Evolutionary conservation across 192 early-diverging fungal genomes (phyloP).

Genomic region (Allomyces macrogynus): DNA sequence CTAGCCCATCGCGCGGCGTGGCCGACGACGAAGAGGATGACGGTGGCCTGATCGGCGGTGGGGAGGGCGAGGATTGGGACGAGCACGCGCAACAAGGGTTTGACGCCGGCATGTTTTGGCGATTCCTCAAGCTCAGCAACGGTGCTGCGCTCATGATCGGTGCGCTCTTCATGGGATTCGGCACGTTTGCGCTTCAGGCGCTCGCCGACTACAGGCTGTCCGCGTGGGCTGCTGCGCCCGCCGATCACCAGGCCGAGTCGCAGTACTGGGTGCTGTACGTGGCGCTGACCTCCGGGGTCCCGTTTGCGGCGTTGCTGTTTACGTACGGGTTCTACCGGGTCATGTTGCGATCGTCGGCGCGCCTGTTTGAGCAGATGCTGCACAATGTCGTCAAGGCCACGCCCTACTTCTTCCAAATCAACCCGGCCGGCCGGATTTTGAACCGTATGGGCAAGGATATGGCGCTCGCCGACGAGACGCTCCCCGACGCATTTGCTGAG

Average conservation of each 20-base stretch:
- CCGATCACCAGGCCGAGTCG: not conserved
- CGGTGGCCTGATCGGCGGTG: too few species aligned
- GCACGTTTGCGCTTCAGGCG: not conserved
- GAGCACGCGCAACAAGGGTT: too few species aligned
- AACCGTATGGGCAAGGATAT: constrained; percentile 85
- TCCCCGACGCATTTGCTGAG: constrained; percentile 27
- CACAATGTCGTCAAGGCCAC: constrained; percentile 19
- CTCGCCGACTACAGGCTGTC: not conserved
- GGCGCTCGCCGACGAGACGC: constrained; percentile 48
- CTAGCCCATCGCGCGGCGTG: too few species aligned
- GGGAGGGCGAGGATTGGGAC: too few species aligned
- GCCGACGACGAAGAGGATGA: too few species aligned
- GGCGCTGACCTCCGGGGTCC: too few species aligned
- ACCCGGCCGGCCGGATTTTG: constrained; percentile 37
- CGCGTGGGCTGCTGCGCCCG: not conserved
- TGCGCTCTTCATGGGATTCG: not conserved
- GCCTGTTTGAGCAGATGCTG: not conserved
- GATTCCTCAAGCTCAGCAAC: too few species aligned
- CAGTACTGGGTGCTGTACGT: too few species aligned
- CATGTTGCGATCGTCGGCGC: not conserved
- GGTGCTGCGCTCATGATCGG: too few species aligned
- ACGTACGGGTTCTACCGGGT: too few species aligned
- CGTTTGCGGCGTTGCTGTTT: too few species aligned
- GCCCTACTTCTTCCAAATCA: constrained; percentile 34
- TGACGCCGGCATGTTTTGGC: too few species aligned